phyloP scores from a whole-genome alignment of 2,329 filamentous ascomycete species.

The Stachybotrys chlorohalonatus region DNA sequence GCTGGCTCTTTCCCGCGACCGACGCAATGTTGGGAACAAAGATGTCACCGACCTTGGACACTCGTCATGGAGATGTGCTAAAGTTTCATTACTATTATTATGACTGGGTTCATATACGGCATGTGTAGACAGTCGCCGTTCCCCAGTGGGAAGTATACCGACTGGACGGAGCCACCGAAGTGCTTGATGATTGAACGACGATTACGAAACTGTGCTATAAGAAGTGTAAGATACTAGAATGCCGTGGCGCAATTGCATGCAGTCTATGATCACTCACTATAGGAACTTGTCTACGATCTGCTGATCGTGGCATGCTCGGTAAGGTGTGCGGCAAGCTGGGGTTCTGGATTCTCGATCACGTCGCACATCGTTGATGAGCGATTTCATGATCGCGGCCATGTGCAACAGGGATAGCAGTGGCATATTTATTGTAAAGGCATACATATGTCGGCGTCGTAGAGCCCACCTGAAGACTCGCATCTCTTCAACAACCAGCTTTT shows the following conservation, averaged over 20 bases:
- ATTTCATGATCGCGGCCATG: conserved; percentile 14
- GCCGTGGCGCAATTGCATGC: not conserved
- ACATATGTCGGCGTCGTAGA: not conserved
- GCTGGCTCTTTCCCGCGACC: conserved; percentile 42
- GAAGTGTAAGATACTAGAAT: not conserved
- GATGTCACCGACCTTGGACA: conserved; percentile 26
- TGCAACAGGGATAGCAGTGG: too few relatives aligned
- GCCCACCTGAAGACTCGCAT: too few relatives aligned
- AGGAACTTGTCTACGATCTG: not conserved
- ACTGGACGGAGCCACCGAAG: conserved; percentile 51
- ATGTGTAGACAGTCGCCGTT: conserved; percentile 52
- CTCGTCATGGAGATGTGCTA: not conserved
- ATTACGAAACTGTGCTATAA: conserved; percentile 47
- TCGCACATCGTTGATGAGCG: conserved; percentile 2
- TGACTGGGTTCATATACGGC: conserved; percentile 56
- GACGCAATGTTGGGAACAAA: conserved; percentile 43
- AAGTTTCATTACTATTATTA: conserved; percentile 30
- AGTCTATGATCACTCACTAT: not conserved
- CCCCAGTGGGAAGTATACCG: conserved; percentile 50
- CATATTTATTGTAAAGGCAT: not conserved
- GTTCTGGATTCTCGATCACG: conserved; percentile 14
- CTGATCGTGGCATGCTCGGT: not conserved
- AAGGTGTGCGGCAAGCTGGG: not conserved
- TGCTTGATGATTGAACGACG: conserved; percentile 57
- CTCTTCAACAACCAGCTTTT: not conserved